Evolutionary conservation across 2,329 filamentous ascomycete species (phyloP).

Genomic region (Fusarium algeriense): DNA sequence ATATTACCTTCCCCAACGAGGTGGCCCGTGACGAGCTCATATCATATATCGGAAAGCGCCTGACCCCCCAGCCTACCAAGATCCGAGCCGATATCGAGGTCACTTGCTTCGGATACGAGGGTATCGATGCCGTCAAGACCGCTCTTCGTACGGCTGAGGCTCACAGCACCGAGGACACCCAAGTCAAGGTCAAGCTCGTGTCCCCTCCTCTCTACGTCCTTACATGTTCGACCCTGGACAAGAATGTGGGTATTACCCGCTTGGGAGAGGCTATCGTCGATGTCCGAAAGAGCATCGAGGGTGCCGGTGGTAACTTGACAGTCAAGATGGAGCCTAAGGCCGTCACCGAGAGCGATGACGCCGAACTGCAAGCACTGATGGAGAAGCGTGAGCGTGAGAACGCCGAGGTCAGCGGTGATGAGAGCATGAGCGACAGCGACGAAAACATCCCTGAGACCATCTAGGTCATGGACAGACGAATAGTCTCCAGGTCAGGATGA

Average conservation of each 20-base stretch:
- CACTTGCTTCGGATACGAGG: constrained; percentile 94
- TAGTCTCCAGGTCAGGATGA: constrained; percentile 28
- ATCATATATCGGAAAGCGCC: constrained; percentile 95
- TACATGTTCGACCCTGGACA: constrained; percentile 95
- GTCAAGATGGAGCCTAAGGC: constrained; percentile 99
- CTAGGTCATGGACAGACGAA: constrained; percentile 46
- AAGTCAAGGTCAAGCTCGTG: constrained; percentile 99
- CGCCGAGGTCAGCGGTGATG: constrained; percentile 96
- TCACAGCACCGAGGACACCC: constrained; percentile 89
- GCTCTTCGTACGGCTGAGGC: constrained; percentile 92
- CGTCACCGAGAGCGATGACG: constrained; percentile 98
- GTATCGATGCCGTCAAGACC: constrained; percentile 97
- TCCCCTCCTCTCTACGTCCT: constrained; percentile 96
- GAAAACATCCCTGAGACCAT: constrained; percentile 72
- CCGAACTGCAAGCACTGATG: constrained; percentile 96
- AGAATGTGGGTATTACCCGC: constrained; percentile 83
- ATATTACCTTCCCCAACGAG: constrained; percentile 88
- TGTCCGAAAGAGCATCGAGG: constrained; percentile 83
- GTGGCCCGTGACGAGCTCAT: constrained; percentile 89
- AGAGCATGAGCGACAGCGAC: constrained; percentile 95
- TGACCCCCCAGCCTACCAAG: constrained; percentile 98
- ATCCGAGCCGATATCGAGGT: constrained; percentile 98
- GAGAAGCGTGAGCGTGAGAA: constrained; percentile 99
- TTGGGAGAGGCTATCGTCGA: constrained; percentile 91
- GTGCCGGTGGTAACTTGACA: constrained; percentile 80